Evolutionary conservation across 2,329 filamentous ascomycete genomes (phyloP).

Genomic region (Sporothrix mexicana): DNA sequence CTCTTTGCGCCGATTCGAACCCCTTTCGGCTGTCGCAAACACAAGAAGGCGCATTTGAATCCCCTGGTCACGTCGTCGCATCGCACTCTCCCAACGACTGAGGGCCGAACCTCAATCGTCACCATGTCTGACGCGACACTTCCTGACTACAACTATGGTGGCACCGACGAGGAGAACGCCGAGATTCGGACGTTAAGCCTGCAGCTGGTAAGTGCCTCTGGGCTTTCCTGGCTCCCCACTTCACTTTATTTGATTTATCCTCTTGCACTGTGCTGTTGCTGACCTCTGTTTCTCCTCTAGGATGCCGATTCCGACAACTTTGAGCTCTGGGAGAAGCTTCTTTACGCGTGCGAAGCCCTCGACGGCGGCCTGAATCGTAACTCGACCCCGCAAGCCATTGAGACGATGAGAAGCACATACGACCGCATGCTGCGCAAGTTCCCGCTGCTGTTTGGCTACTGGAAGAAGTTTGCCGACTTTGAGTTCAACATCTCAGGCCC

Average conservation of each 20-base stretch:
- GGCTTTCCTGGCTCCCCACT: too few species aligned
- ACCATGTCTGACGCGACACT: conserved; percentile 44
- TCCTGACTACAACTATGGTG: conserved; percentile 76
- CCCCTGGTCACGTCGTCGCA: background rate
- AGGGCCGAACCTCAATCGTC: background rate
- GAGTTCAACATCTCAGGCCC: conserved; percentile 97
- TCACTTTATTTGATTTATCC: background rate
- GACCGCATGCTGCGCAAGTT: conserved; percentile 94
- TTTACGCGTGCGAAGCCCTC: conserved; percentile 79
- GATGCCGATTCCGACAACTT: conserved; percentile 84
- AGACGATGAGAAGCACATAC: conserved; percentile 84
- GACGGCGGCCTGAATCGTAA: conserved; percentile 96
- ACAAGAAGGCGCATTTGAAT: background rate
- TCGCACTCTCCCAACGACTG: background rate
- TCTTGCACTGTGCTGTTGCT: background rate
- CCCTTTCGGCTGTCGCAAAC: background rate
- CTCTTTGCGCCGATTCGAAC: background rate
- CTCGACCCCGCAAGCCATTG: conserved; percentile 91
- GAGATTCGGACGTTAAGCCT: conserved; percentile 79
- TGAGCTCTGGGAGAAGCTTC: conserved; percentile 91
- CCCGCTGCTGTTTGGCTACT: conserved; percentile 94
- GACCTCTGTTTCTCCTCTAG: conserved; percentile 44
- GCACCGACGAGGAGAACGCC: conserved; percentile 78
- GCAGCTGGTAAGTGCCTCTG: conserved; percentile 69
- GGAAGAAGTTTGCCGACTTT: conserved; percentile 98